These are phyloP conservation scores for Trichoderma asperelloides DNA, from an alignment of 495 filamentous ascomycete species.

Conservation along the genomic window DNA sequence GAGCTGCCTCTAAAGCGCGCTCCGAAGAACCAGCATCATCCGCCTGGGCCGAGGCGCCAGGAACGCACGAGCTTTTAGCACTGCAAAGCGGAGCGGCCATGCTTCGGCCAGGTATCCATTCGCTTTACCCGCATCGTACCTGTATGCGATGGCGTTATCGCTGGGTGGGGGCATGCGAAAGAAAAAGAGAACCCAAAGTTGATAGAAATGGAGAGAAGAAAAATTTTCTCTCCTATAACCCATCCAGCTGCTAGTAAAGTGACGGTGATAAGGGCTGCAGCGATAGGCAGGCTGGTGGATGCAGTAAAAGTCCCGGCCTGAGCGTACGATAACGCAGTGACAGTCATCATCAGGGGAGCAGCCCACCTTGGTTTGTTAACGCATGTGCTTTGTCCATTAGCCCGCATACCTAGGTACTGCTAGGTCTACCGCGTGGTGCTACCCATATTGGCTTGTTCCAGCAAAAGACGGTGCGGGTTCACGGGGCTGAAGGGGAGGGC, in stretches of 20 bases:
- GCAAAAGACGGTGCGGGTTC: not conserved
- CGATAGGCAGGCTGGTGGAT: not conserved
- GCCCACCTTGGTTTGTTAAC: not conserved
- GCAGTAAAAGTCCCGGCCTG: not conserved
- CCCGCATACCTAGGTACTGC: no score
- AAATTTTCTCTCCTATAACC: not conserved
- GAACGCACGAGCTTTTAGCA: not conserved
- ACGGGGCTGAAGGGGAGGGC: not conserved
- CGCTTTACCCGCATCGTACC: not conserved
- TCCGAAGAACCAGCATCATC: not conserved
- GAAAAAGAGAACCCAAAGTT: not conserved
- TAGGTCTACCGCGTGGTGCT: not conserved
- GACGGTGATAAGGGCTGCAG: not conserved
- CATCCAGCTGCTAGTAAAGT: not conserved
- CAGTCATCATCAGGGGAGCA: not conserved
- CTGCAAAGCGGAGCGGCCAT: not conserved
- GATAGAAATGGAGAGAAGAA: not conserved
- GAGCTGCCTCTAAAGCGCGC: not conserved
- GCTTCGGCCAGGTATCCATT: not conserved
- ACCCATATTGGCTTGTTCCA: no score
- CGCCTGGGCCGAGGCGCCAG: not conserved
- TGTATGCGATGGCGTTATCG: conserved; percentile 2
- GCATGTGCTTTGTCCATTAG: not conserved
- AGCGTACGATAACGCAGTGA: not conserved
- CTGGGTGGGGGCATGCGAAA: not conserved